Conservation (phyloP, 202 grass and related monocot genomes). For the Panicum hallii region DNA sequence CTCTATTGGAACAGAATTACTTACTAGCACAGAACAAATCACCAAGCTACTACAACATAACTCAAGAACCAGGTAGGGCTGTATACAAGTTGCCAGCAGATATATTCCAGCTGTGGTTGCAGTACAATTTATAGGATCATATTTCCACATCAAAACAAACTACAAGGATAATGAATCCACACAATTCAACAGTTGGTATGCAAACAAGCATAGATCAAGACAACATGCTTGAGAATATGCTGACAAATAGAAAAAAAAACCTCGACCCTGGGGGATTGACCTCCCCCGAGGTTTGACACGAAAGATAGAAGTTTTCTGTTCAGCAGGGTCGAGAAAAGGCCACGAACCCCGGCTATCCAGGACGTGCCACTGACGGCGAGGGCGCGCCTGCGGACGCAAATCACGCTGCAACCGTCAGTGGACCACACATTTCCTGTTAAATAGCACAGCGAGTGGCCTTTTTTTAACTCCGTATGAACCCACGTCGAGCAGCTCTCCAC, state of each 20-base stretch:
- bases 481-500: no score
- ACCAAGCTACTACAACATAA: background rate
- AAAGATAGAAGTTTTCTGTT: no score
- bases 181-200: constrained; percentile 1
- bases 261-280: no score
- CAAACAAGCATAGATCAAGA: constrained; percentile 22
- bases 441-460: no score
- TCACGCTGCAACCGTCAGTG: no score
- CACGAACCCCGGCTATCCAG: no score
- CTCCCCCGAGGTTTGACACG: no score
- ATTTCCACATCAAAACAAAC: constrained; percentile 14
- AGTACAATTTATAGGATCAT: background rate
- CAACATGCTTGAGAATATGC: background rate
- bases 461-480: no score
- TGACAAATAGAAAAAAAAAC: background rate
- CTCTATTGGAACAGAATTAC: background rate
- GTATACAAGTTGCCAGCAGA: background rate
- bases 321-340: no score
- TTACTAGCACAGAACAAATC: background rate
- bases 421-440: no score
- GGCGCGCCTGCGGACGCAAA: no score
- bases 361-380: no score
- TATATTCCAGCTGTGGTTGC: background rate
- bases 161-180: background rate
- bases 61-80: background rate